phyloP scores from a whole-genome alignment of 768 basidiomycete genomes.

The Tephrocybe rancida region DNA sequence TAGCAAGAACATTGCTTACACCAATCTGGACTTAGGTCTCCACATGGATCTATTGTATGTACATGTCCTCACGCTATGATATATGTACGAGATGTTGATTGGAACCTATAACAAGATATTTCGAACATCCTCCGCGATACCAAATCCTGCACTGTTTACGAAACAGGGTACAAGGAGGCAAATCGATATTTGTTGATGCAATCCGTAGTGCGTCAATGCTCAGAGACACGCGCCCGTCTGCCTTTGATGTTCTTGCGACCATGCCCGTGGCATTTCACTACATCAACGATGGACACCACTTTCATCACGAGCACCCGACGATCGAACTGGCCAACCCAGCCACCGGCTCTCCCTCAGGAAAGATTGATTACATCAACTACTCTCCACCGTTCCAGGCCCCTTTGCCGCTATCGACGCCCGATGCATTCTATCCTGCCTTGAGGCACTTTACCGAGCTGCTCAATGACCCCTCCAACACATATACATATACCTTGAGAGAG shows the following conservation, averaged over 20 bases:
- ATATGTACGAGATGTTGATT: too few relatives aligned
- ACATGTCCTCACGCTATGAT: background rate
- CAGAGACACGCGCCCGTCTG: slow-evolving; percentile 41
- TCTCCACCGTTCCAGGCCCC: slow-evolving; percentile 95
- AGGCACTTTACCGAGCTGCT: slow-evolving; percentile 59
- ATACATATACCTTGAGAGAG: slow-evolving; percentile 69
- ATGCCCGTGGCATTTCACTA: slow-evolving; percentile 88
- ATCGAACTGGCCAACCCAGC: slow-evolving; percentile 56
- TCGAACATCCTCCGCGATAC: slow-evolving; percentile 87
- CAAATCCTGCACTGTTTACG: slow-evolving; percentile 92
- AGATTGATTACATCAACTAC: slow-evolving; percentile 80
- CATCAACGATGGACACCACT: slow-evolving; percentile 86
- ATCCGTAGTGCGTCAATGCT: slow-evolving; percentile 63
- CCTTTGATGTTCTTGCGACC: slow-evolving; percentile 59
- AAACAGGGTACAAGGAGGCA: slow-evolving; percentile 82
- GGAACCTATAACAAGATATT: slow-evolving; percentile 60
- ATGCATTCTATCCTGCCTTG: slow-evolving; percentile 65
- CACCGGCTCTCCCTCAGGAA: slow-evolving; percentile 17
- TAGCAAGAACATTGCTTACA: slow-evolving; percentile 93
- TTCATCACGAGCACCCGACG: slow-evolving; percentile 72
- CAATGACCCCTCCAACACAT: slow-evolving; percentile 51
- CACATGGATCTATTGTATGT: slow-evolving; percentile 93
- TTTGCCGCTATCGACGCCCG: slow-evolving; percentile 54
- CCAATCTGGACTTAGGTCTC: slow-evolving; percentile 82
- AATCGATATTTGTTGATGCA: slow-evolving; percentile 86